Evolutionary conservation across 176 grass and related monocot species (phyloP).

Genomic region (Luzula sylvatica): DNA sequence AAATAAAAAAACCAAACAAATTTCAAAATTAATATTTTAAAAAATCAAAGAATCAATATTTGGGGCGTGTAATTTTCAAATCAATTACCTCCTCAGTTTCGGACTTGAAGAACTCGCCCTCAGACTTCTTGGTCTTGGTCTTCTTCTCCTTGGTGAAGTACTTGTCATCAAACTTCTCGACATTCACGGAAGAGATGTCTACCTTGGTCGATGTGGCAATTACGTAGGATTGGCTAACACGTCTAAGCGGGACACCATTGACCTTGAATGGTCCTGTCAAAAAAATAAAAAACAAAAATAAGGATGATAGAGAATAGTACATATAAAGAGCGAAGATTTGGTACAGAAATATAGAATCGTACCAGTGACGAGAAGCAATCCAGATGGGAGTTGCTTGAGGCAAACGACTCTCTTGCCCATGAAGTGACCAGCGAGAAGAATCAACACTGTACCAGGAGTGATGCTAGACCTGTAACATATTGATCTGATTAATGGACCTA

Average conservation of each 20-base stretch:
- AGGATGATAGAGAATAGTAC: not conserved
- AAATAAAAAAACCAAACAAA: not conserved
- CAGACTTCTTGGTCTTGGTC: conserved; percentile 60
- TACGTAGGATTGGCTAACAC: conserved; percentile 69
- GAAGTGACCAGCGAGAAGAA: conserved; percentile 77
- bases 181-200: conserved; percentile 59
- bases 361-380: conserved; percentile 81
- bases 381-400: conserved; percentile 87
- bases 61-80: not conserved
- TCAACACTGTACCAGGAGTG: conserved; percentile 75
- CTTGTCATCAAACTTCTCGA: conserved; percentile 68
- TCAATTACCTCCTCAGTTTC: conserved; percentile 57
- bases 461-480: conserved; percentile 49
- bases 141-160: conserved; percentile 85
- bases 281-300: not conserved
- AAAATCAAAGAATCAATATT: not conserved
- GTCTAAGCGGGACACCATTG: conserved; percentile 78
- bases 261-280: conserved; percentile 84
- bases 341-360: not conserved
- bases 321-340: not conserved
- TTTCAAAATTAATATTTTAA: not conserved
- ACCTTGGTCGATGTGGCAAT: conserved; percentile 83
- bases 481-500: too few species aligned
- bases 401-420: conserved; percentile 96
- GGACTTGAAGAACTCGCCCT: conserved; percentile 74